Evolutionary conservation across 768 basidiomycete species (phyloP).

Genomic region (Amanita polypyramis): DNA sequence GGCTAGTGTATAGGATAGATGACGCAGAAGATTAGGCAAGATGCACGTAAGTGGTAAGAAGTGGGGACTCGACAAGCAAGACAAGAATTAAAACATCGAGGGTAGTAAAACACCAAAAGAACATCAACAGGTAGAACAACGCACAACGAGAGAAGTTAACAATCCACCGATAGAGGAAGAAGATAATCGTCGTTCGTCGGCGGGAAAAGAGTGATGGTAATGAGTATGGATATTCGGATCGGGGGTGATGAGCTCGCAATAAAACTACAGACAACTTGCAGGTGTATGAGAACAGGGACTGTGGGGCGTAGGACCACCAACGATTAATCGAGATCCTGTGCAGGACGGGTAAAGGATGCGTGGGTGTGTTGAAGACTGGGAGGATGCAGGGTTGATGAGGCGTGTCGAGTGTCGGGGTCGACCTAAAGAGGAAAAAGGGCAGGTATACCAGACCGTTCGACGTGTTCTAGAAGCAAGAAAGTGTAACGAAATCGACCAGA

Average conservation of each 20-base stretch:
- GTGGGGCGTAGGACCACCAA: neutral
- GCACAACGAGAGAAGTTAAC: neutral
- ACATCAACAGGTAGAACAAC: neutral
- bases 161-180: neutral
- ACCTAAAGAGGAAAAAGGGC: neutral
- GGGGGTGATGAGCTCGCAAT: slow-evolving; percentile 1
- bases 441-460: neutral
- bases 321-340: neutral
- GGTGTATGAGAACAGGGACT: neutral
- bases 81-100: neutral
- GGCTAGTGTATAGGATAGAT: slow-evolving; percentile 5
- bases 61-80: neutral
- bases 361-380: neutral
- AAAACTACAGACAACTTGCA: slow-evolving; percentile 6
- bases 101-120: slow-evolving; percentile 3
- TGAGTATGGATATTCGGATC: slow-evolving; percentile 1
- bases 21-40: neutral
- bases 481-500: neutral
- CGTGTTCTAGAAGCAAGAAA: slow-evolving; percentile 3
- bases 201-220: neutral
- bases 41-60: neutral
- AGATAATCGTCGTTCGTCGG: neutral
- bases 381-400: neutral
- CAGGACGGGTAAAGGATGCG: neutral
- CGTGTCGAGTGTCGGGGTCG: neutral